Evolutionary conservation across 768 basidiomycete species (phyloP), one percentile per base, ranked within the genome.

Genomic region (Auriscalpium orientale): DNA sequence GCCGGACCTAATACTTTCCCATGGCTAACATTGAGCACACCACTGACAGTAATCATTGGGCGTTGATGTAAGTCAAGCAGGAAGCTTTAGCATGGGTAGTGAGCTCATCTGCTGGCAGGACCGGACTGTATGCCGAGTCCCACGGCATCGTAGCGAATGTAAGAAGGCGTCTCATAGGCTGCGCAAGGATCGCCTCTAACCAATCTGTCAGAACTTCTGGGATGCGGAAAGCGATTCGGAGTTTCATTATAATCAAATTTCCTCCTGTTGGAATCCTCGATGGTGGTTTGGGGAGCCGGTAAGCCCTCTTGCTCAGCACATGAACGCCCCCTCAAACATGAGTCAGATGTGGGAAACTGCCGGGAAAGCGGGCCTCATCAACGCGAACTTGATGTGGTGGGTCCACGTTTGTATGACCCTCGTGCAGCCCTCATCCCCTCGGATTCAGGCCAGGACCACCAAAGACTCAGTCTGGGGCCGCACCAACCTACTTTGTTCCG

Each of bases 271-370:
- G 82, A 77, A 82, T 56, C 65, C 87, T 0, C 64, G 73, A 0
- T 97, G 93, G 91, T 95, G 94, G 92, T 68, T 79, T 13, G 94
- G 94, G 46, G 91, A 95, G 67, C 92, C 93, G 18, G 92, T 94
- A 58, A 62, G 81, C 56, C n/a, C 35, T 49, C 34, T 4, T 49
- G 38, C 21, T 21, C 9, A 8, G 35, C 53, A 49, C 49, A 40
- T 20, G 36, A 28, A 40, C 36, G 55, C 9, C 43, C 45, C 57
- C 21, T 50, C 43, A 45, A 12, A 56, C 46, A 35, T 46, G 28
- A 43, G 18, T 46, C 56, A 93, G 90, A 87, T 95, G 76, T 97
- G 94, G 93, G 89, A 91, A 65, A 94, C 92, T 0, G 89, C 86
- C 2, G 79, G 75, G 56, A 85, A 82, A 56, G 83, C 85, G 5